phyloP scores from a whole-genome alignment of 257 asterid genomes.

The Jaltomata sinuosa region DNA sequence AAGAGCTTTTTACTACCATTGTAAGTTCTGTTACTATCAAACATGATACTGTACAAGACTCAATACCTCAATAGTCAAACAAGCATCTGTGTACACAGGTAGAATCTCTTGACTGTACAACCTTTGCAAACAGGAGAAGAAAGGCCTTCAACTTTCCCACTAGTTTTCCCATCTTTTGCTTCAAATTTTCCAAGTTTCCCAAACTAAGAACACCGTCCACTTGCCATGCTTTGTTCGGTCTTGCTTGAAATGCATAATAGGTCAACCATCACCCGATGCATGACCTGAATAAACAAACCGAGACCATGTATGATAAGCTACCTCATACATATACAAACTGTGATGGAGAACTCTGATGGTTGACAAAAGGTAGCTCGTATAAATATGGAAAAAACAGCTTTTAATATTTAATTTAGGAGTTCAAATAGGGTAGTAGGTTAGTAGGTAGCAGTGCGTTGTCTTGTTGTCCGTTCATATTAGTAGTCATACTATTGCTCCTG shows the following conservation, averaged over 20 bases:
- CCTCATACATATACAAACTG: not conserved
- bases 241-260: not conserved
- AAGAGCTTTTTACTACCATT: not conserved
- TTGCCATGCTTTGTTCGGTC: not conserved
- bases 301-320: not conserved
- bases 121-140: not conserved
- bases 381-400: not conserved
- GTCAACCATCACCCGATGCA: not conserved
- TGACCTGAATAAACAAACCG: not conserved
- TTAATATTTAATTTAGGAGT: not conserved
- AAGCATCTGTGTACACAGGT: not conserved
- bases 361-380: not conserved
- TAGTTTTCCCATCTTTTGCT: not conserved
- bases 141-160: not conserved
- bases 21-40: not conserved
- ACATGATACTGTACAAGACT: not conserved
- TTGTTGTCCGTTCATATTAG: not conserved
- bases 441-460: not conserved
- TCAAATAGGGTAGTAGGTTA: not conserved
- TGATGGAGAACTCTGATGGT: not conserved
- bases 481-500: not conserved
- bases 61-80: not conserved
- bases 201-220: not conserved
- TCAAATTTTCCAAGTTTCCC: not conserved
- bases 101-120: not conserved